Evolutionary conservation across 805 yeast species (phyloP), one percentile per base, ranked within the genome.

Genomic region (Starmerella riodocensis): DNA sequence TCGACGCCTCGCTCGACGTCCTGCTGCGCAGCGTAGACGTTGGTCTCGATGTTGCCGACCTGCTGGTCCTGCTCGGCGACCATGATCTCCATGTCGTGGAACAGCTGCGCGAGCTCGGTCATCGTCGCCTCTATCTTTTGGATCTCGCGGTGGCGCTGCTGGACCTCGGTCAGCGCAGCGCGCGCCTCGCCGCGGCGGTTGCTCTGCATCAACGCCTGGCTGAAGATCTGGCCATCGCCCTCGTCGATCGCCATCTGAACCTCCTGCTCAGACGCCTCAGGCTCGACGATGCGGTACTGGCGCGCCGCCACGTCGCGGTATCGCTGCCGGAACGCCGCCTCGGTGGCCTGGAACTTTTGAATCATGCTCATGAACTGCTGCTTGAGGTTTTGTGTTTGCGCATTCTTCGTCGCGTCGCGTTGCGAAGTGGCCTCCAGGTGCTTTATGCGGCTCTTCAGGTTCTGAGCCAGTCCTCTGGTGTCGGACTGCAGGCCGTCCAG

Each of bases 1-100:
- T 91, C 94, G 29, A 85, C 83, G 60, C 96, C 98, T 59, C 78
- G 76, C 65, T 86, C 94, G 53, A 91, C 76, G 59, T 91, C 93
- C 45, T 73, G 76, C 62, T 85, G 94, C 21, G 95, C 97, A 40
- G 67, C 70, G 43, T 66, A 74, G 46, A 86, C 81, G 53, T 82
- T 78, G 51, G 81, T 75, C 58, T 85, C 85, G 48, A 84, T 75
- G 55, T 76, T 80, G 56, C 78, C 81, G 50, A 91, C 77, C 46
- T 79, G 76, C 52, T 74, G 84, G 61, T 86, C 94, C 66, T 91
- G 97, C 64, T 86, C 94, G 51, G 88, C 84, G 34, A 88, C 96
- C 63, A 91, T 69, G 57, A 82, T 82, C 64, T 91, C 96, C 91
- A 91, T 83, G 59, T 91, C 97, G 55, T 79, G 80, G 68, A 91